phyloP scores from a whole-genome alignment of 106 monocot genomes.

The Ottelia alismoides region DNA sequence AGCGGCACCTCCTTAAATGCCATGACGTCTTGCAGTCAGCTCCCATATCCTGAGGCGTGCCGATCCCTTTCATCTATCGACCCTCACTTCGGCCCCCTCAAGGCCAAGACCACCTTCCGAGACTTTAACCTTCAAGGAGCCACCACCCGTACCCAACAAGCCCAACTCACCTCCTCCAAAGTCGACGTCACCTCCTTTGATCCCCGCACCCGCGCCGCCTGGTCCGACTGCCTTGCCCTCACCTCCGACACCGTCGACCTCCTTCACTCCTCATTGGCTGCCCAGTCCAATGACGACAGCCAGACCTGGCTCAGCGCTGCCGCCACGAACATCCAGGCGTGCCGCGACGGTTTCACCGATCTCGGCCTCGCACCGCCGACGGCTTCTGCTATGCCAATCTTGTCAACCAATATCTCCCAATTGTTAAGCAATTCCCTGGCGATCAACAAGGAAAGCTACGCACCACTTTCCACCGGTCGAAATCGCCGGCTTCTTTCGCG shows the following conservation, averaged over 20 bases:
- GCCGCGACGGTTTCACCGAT: slow-evolving; percentile 13
- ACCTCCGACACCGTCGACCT: neutral
- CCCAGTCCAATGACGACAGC: neutral
- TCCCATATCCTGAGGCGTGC: neutral
- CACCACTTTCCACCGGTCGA: no score
- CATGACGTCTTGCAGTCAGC: no score
- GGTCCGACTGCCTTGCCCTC: neutral
- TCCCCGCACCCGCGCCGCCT: neutral
- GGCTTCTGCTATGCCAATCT: neutral
- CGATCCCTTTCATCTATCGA: neutral
- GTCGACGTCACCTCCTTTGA: neutral
- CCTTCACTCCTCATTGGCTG: neutral
- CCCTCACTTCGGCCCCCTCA: neutral
- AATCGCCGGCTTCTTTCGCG: no score
- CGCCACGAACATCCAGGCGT: slow-evolving; percentile 11
- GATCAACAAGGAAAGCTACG: neutral
- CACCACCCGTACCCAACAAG: neutral
- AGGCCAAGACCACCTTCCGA: neutral
- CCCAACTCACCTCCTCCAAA: neutral
- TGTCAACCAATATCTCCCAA: slow-evolving; percentile 5
- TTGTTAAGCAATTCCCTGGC: slow-evolving; percentile 20
- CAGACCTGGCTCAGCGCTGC: slow-evolving; percentile 22
- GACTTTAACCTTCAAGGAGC: neutral
- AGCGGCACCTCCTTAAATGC: no score
- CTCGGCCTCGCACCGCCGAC: neutral